Evolutionary conservation across 768 basidiomycete species (phyloP).

Genomic region (Clavaria fumosa): DNA sequence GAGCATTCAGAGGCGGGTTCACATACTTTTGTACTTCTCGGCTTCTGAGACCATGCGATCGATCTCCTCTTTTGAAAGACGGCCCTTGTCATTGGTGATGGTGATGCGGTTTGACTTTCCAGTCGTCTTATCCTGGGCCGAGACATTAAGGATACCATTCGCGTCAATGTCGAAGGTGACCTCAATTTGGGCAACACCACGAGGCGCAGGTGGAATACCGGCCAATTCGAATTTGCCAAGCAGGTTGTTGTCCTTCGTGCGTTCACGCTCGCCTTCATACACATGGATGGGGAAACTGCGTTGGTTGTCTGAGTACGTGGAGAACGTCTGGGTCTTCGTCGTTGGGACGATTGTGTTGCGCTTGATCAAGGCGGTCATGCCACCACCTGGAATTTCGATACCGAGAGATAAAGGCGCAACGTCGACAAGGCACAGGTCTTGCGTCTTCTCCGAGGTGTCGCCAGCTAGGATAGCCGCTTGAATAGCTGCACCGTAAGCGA

Average conservation of each 20-base stretch:
- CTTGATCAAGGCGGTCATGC: slow-evolving; percentile 97
- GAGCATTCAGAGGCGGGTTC: not conserved
- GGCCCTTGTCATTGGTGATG: slow-evolving; percentile 94
- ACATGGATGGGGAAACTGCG: slow-evolving; percentile 97
- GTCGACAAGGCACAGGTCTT: slow-evolving; percentile 94
- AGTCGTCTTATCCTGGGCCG: slow-evolving; percentile 90
- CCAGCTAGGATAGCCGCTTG: slow-evolving; percentile 96
- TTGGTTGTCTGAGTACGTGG: slow-evolving; percentile 97
- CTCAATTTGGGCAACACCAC: slow-evolving; percentile 95
- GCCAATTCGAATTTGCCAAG: slow-evolving; percentile 98
- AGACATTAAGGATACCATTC: slow-evolving; percentile 92
- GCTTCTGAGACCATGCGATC: slow-evolving; percentile 95
- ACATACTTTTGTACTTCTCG: slow-evolving; percentile 75
- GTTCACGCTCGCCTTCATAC: slow-evolving; percentile 95
- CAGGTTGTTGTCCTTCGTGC: slow-evolving; percentile 96
- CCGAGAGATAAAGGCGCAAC: slow-evolving; percentile 96
- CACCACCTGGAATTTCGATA: slow-evolving; percentile 98
- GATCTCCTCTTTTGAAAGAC: slow-evolving; percentile 93
- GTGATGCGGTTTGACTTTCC: slow-evolving; percentile 92
- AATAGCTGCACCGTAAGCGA: slow-evolving; percentile 98
- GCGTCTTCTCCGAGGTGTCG: slow-evolving; percentile 72
- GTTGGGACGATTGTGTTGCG: slow-evolving; percentile 98
- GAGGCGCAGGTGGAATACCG: slow-evolving; percentile 91
- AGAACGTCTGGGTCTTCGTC: slow-evolving; percentile 98
- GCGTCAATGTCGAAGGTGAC: slow-evolving; percentile 98